Evolutionary conservation across 306 rosid species (phyloP).

Genomic region (Castanopsis chinensis): DNA sequence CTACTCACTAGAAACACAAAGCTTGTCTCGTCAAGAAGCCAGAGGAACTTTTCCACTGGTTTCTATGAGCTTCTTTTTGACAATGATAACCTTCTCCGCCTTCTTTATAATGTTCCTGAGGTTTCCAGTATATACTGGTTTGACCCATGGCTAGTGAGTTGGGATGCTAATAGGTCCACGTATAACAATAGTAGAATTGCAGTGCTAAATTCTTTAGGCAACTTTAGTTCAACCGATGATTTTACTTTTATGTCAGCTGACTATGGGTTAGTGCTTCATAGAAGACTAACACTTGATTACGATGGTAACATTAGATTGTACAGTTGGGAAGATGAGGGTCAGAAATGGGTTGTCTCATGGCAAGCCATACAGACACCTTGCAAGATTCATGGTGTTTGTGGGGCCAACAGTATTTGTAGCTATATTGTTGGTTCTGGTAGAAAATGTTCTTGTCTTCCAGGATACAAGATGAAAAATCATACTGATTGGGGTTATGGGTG

Average conservation of each 20-base stretch:
- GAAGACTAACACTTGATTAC: neutral
- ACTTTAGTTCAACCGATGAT: too few species aligned
- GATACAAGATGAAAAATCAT: constrained; percentile 6
- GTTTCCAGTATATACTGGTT: neutral
- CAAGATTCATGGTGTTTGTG: too few species aligned
- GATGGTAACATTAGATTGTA: neutral
- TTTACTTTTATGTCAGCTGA: too few species aligned
- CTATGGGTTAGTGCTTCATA: neutral
- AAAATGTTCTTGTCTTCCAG: too few species aligned
- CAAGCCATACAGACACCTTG: constrained; percentile 25
- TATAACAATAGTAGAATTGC: too few species aligned
- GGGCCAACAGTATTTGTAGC: too few species aligned
- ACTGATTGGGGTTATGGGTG: constrained; percentile 52
- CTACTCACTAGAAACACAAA: too few species aligned
- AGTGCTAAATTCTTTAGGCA: too few species aligned
- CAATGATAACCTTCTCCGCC: neutral
- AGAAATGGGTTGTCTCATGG: constrained; percentile 45
- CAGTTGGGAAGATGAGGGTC: neutral
- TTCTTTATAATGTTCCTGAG: neutral
- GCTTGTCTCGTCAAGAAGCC: neutral
- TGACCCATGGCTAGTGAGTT: neutral
- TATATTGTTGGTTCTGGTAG: too few species aligned
- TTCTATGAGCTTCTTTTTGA: neutral
- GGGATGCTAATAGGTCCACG: neutral
- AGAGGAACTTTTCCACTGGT: neutral